Base-by-base conservation (phyloP, 2,329 filamentous ascomycete genomes). In the Penicillium sp. region DNA sequence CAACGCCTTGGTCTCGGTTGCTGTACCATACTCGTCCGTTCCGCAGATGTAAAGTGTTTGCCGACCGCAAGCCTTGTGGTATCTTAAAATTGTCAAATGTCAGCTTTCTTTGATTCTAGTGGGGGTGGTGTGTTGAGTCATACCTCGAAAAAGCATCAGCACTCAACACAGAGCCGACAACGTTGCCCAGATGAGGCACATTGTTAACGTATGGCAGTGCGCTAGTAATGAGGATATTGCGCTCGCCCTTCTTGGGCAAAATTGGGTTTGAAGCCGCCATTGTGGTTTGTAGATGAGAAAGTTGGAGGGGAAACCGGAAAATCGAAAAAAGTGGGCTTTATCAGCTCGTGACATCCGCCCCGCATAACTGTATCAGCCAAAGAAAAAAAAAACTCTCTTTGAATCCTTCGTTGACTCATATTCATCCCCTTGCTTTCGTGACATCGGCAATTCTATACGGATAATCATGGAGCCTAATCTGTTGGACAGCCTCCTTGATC, bases 11-110 rank as follows among this genome's bases (percentile, higher is more conserved):
- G 93, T 96, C 78, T 97, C 93, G 31, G 93, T 96, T 23, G 93
- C 93, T 13, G 93, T 98, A 57, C 93, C 93, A 75, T 97, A 98
- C 78, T 98, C 91, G 79, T 97, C 93, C 51, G 88, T 91, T 56
- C 92, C 92, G 76, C 93, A 96, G 65, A 96, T 83, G 75, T 87
- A 96, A 50, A 96, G 83, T 1, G 92, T 96, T 64, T 87, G 90
- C 70, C 88, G 84, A 55, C 88, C 90, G 69, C 91, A 85, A 44
- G 90, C 88, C 75, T 91, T 91, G 78, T 88, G 90, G 78, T 89
- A 96, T 65, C 87, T 87, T 23, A 7, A 1, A 10, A 48, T 23
- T 31, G 7, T 14, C 50, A 45, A 44, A 48, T 25, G 27, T 59
- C 27, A 57, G 59, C 67, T 58, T 50, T 42, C 50, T 26, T 39